Evolutionary conservation across 2,329 filamentous ascomycete genomes (phyloP).

Genomic region (Aspergillus fijiensis): DNA sequence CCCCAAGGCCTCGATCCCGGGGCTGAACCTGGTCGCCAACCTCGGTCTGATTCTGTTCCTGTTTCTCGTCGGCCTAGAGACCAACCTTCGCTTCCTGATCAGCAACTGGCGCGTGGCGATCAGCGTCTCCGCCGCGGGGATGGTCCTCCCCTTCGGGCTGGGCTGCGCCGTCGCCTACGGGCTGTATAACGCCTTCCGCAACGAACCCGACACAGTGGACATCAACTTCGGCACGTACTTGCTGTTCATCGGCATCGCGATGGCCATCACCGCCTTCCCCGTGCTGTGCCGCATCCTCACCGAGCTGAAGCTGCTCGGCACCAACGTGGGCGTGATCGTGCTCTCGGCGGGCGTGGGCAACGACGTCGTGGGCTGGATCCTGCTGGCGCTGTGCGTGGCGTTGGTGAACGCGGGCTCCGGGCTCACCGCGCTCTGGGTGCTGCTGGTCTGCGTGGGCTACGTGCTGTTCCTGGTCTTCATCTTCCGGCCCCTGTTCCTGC

Average conservation of each 20-base stretch:
- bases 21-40: conserved; percentile 75
- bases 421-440: conserved; percentile 77
- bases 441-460: conserved; percentile 74
- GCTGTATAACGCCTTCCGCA: conserved; percentile 70
- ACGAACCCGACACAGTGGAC: conserved; percentile 55
- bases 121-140: conserved; percentile 74
- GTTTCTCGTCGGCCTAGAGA: conserved; percentile 84
- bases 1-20: conserved; percentile 70
- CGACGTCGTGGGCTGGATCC: conserved; percentile 86
- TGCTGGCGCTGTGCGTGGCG: conserved; percentile 88
- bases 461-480: conserved; percentile 70
- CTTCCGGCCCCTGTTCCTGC: conserved; percentile 73
- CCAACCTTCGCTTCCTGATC: conserved; percentile 73
- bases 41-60: conserved; percentile 80
- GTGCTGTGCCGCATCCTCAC: conserved; percentile 92
- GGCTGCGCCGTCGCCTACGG: conserved; percentile 80
- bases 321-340: conserved; percentile 82
- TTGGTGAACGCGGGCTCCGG: conserved; percentile 85
- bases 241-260: conserved; percentile 87
- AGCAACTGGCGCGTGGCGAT: conserved; percentile 79
- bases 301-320: conserved; percentile 80
- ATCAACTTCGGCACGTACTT: conserved; percentile 64
- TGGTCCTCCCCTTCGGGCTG: conserved; percentile 78
- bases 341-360: conserved; percentile 90
- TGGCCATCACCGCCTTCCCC: conserved; percentile 87